A percentile compares a stretch with the other conserved stretches of the same genome.
These are phyloP conservation scores for Fonsecaea pugnacius DNA, from an alignment of 2,329 filamentous ascomycete species.

Conservation along the genomic window DNA sequence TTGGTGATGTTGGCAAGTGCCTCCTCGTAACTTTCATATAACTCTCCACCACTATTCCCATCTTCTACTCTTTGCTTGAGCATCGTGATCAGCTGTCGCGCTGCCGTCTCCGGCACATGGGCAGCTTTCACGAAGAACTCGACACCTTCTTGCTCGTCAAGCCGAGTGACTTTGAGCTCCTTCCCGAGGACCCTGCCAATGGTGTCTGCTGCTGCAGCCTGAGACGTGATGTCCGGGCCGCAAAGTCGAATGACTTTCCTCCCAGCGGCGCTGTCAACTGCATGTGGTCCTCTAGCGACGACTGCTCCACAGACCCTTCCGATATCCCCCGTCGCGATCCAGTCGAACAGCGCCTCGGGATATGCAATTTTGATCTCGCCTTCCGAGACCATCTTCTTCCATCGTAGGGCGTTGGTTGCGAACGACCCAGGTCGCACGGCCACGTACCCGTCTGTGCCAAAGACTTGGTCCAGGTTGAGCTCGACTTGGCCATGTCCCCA, in stretches of 20 bases:
- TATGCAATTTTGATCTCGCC: conserved; percentile 42
- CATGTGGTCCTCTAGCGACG: conserved; percentile 43
- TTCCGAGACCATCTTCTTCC: conserved; percentile 35
- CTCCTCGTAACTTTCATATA: conserved; percentile 32
- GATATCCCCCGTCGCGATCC: conserved; percentile 52
- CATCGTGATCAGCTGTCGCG: conserved; percentile 13
- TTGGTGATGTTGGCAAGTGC: conserved; percentile 41
- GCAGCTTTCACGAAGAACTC: conserved; percentile 31
- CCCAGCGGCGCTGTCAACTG: conserved; percentile 28
- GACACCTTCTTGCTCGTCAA: conserved; percentile 38
- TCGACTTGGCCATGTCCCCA: conserved; percentile 54
- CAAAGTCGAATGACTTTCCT: conserved; percentile 42
- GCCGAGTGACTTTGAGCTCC: conserved; percentile 39
- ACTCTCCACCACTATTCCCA: background rate
- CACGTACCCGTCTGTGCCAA: conserved; percentile 45
- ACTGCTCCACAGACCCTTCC: conserved; percentile 50
- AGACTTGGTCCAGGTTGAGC: conserved; percentile 48
- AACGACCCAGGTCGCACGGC: conserved; percentile 53
- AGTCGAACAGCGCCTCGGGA: conserved; percentile 45
- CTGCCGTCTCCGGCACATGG: background rate
- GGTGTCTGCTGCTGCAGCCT: conserved; percentile 39
- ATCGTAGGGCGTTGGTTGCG: conserved; percentile 48
- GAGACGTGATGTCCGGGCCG: conserved; percentile 45
- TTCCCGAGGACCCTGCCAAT: conserved; percentile 43
- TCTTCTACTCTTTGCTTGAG: background rate